Evolutionary conservation across 2,329 filamentous ascomycete species (phyloP).

Genomic region (Claviceps sp.): DNA sequence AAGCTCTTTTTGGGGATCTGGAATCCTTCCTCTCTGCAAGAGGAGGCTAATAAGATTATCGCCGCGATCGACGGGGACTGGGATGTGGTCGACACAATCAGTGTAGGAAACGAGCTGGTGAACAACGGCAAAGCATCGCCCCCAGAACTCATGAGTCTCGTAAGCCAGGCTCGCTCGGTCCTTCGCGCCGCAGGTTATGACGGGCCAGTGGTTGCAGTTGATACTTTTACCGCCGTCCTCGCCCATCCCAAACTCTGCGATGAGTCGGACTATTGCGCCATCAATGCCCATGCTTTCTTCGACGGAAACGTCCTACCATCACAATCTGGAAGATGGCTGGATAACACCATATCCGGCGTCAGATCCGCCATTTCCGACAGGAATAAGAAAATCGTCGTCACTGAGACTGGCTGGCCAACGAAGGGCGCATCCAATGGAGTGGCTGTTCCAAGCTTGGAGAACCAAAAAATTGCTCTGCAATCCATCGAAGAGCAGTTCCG

Average conservation of each 20-base stretch:
- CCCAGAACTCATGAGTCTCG: constrained; percentile 40
- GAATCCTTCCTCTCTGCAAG: constrained; percentile 41
- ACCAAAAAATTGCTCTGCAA: constrained; percentile 53
- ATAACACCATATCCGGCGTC: constrained; percentile 36
- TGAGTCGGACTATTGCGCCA: constrained; percentile 63
- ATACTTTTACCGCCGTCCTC: constrained; percentile 60
- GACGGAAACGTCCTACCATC: constrained; percentile 47
- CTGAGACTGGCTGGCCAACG: constrained; percentile 77
- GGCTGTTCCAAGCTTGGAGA: constrained; percentile 54
- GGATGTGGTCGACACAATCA: constrained; percentile 55
- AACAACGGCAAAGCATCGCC: constrained; percentile 45
- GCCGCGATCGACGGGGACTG: constrained; percentile 49
- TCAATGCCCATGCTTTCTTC: constrained; percentile 79
- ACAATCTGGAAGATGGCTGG: constrained; percentile 54
- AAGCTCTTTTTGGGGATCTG: constrained; percentile 67
- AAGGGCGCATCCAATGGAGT: constrained; percentile 49
- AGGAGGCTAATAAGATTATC: constrained; percentile 49
- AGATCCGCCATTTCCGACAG: constrained; percentile 35
- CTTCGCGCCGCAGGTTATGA: constrained; percentile 52
- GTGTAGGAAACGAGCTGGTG: constrained; percentile 71
- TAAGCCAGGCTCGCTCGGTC: constrained; percentile 41
- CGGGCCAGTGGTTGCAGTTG: constrained; percentile 66
- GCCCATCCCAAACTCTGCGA: constrained; percentile 57
- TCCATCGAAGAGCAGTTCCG: constrained; percentile 50
- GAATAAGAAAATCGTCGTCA: constrained; percentile 61